phyloP scores from a whole-genome alignment of 176 grass and related monocot genomes.

The Juncus effusus region DNA sequence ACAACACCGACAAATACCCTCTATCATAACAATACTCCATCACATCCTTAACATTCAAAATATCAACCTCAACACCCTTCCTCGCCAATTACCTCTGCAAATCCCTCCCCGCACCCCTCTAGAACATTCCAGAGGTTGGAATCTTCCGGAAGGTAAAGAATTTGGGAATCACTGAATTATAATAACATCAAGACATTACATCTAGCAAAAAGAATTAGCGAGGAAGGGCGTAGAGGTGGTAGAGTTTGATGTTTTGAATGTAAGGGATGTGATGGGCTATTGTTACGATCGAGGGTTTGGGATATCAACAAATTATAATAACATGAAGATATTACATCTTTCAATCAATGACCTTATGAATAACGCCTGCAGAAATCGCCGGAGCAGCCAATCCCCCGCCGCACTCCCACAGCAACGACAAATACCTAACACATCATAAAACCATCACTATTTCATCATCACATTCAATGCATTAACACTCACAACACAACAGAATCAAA shows the following conservation, averaged over 20 bases:
- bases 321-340: no score
- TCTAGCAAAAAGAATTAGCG: conserved; percentile 79
- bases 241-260: conserved; percentile 79
- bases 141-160: conserved; percentile 77
- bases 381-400: conserved; percentile 75
- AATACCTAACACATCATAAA: conserved; percentile 11
- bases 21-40: conserved; percentile 95
- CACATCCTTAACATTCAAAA: conserved; percentile 83
- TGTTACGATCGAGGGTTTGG: conserved; percentile 71
- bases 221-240: conserved; percentile 89
- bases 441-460: no score
- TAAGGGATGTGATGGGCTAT: conserved; percentile 87
- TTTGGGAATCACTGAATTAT: conserved; percentile 31
- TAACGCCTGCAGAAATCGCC: conserved; percentile 79
- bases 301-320: no score
- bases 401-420: conserved; percentile 92
- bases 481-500: no score
- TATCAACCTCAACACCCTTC: conserved; percentile 97
- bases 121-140: conserved; percentile 82
- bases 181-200: no score
- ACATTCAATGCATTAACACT: no score
- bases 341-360: conserved; percentile 64
- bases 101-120: conserved; percentile 84
- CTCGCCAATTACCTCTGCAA: conserved; percentile 77
- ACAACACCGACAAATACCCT: conserved; percentile 83